These are phyloP conservation scores for Phialophora tarda DNA, from an alignment of 2,329 filamentous ascomycete species.

Conservation along the genomic window DNA sequence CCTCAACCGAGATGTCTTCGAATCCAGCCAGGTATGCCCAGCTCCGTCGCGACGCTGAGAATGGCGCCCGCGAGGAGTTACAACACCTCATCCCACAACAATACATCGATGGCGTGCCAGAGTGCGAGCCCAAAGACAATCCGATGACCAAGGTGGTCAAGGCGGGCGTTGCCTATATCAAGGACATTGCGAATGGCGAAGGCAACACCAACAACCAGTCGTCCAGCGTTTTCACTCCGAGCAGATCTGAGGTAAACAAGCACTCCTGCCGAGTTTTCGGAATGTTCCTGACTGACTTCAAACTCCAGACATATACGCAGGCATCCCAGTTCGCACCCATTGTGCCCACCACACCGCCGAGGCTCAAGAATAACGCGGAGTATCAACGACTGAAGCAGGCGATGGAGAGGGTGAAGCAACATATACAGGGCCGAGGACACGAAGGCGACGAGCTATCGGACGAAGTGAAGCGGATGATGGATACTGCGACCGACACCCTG, in stretches of 20 bases:
- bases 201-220: neutral
- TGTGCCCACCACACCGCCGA: neutral
- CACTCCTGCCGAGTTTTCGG: neutral
- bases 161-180: constrained; percentile 8
- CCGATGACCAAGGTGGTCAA: neutral
- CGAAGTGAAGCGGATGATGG: constrained; percentile 10
- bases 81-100: neutral
- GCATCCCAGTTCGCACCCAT: neutral
- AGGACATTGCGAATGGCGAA: neutral
- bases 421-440: constrained; percentile 1
- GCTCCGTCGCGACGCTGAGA: constrained; percentile 4
- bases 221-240: neutral
- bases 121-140: neutral
- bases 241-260: neutral
- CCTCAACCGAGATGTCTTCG: neutral
- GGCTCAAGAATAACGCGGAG: neutral
- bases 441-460: constrained; percentile 1
- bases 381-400: constrained; percentile 2
- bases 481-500: constrained; percentile 5
- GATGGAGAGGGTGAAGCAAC: constrained; percentile 1
- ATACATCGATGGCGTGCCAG: neutral
- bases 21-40: neutral
- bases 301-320: neutral
- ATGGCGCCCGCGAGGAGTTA: neutral
- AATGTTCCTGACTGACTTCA: neutral